A percentile compares a stretch with the other conserved stretches of the same genome.
These are phyloP conservation scores for Aspergillus ostianus DNA, from an alignment of 495 filamentous ascomycete genomes.

Conservation along the genomic window DNA sequence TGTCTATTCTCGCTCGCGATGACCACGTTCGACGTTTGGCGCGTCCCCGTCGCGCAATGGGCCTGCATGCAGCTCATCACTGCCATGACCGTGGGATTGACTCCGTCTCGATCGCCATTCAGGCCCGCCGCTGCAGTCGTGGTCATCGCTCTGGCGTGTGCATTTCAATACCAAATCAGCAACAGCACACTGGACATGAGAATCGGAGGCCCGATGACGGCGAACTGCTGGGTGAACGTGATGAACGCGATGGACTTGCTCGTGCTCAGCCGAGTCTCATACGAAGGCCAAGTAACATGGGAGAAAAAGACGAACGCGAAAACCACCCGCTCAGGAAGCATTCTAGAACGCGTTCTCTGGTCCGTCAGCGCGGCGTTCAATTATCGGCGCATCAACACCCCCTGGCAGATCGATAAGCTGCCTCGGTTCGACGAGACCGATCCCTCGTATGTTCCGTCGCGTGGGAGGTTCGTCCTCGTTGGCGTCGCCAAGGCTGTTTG, in stretches of 20 bases:
- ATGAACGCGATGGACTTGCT: slow-evolving; percentile 25
- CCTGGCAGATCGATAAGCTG: slow-evolving; percentile 17
- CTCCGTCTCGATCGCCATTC: slow-evolving; percentile 6
- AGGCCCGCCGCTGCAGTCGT: slow-evolving; percentile 9
- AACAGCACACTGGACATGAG: slow-evolving; percentile 8
- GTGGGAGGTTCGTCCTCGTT: slow-evolving; percentile 7
- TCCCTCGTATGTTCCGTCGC: neutral
- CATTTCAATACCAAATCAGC: slow-evolving; percentile 6
- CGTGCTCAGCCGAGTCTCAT: slow-evolving; percentile 18
- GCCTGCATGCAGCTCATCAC: slow-evolving; percentile 15
- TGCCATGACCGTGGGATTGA: slow-evolving; percentile 14
- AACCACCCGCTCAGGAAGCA: neutral
- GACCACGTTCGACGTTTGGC: slow-evolving; percentile 7
- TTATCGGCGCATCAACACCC: slow-evolving; percentile 25
- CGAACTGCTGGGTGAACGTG: slow-evolving; percentile 27
- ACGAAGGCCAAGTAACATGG: slow-evolving; percentile 17
- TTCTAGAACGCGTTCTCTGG: slow-evolving; percentile 7
- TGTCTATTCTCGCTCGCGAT: neutral
- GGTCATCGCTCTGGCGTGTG: slow-evolving; percentile 8
- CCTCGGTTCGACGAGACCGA: slow-evolving; percentile 1
- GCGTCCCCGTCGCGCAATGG: slow-evolving; percentile 14
- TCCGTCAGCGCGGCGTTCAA: slow-evolving; percentile 17
- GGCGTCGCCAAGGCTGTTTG: slow-evolving; percentile 1
- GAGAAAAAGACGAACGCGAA: slow-evolving; percentile 7
- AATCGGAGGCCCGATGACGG: slow-evolving; percentile 16